Evolutionary conservation across 2,329 filamentous ascomycete genomes (phyloP), one percentile per base, ranked within the genome.

Genomic region (Pseudogymnoascus sp.): DNA sequence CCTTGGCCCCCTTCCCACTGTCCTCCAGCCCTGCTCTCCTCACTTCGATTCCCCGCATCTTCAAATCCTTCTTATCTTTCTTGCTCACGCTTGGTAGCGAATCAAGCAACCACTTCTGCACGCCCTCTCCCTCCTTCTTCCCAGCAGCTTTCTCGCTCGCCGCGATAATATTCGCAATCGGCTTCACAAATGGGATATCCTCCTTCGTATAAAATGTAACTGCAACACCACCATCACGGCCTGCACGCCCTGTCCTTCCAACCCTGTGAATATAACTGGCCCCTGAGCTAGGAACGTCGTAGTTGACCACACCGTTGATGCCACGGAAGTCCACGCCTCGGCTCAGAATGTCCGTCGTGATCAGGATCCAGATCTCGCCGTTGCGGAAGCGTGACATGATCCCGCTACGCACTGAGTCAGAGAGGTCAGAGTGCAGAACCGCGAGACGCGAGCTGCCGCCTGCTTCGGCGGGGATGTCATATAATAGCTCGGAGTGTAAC

Each of bases 141-240:
- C 81, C 81, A 1, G 82, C 81, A 69, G 92, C 82, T 74, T 86
- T 89, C 75, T 97, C 90, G 67, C 89, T 92, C 21, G 85, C 84
- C 0, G 89, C 84, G 66, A 99, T 96, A 35, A 97, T 90, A 70
- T 97, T 97, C 35, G 92, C 94, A 29, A 99, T 90, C 66, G 86
- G 90, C 78, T 93, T 96, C 63, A 99, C 85, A 66, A 87, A 91
- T 0, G 90, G 89, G 3, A 97, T 88, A 71, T 99, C 94, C 65
- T 97, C 94, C 73, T 94, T 91, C 0, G 93, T 97, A 75, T 96
- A 99, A 63, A 96, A 88, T 0, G 94, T 99, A 1, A 99, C 88
- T 0, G 92, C 92, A 3, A 96, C 84, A 58, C 94, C 94, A 17
- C 92, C 92, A 70, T 90, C 85, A 25, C 92, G 84, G 0, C 94